Base-by-base conservation (phyloP, 2,329 filamentous ascomycete species). In the Paecilomyces sp. region DNA sequence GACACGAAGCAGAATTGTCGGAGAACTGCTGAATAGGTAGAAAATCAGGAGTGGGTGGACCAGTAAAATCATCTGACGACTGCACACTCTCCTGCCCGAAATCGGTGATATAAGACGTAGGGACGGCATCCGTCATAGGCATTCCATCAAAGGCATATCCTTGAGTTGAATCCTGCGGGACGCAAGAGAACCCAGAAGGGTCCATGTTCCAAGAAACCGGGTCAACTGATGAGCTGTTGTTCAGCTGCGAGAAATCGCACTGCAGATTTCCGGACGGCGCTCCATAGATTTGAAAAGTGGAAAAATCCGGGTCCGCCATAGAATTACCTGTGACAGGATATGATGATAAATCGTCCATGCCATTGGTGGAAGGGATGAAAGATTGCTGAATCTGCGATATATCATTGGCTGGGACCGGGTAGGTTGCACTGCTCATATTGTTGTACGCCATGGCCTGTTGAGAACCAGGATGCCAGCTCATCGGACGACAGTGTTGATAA, bases 381-480 rank as follows among this genome's bases (percentile, higher is more conserved):
- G 41, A n/a, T 18, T 47, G 41, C 41, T 9, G 18, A 4, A 9
- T 18, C 41, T 47, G 41, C n/a, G 41, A 47, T 18, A 47, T 47
- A 6, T 7, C n/a, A 18, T 47, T 47, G n/a, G 51, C 62, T 55
- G 54, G 64, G 64, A 11, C 65, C 56, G 5, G 67, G 62, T 28
- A 62, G 56, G 56, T 65, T 67, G 54, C 66, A 63, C 9, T 68
- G 62, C 25, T 65, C 64, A 1, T 67, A 63, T 8, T 22, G 41
- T 58, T 69, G 67, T 3, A 65, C 68, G 71, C 70, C 57, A 67
- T 68, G 33, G 69, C 69, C 59, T 74, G 72, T 60, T 83, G 79
- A 9, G 87, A 83, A 24, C 83, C 83, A 2, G 88, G 87, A 71
- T 92, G 89, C 89, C 89, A 92, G 78, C 88, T 91, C 54, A 90